phyloP scores from a whole-genome alignment of 1,284 basidiomycete genomes.

The Heterobasidion annosum region DNA sequence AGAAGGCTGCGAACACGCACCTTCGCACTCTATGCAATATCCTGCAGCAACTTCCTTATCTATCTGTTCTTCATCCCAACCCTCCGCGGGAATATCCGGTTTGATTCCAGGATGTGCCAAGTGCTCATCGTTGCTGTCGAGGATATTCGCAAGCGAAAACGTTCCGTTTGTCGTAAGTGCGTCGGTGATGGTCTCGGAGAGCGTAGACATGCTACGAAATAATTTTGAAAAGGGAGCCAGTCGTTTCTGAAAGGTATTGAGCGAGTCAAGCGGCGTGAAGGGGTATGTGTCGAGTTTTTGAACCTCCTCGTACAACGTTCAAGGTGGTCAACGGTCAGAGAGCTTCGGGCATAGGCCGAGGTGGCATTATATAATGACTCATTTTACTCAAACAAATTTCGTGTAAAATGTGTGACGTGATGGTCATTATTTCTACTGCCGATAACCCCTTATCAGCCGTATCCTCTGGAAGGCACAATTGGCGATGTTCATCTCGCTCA shows the following conservation, averaged over 20 bases:
- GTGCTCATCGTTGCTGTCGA: conserved; percentile 48
- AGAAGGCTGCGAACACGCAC: conserved; percentile 28
- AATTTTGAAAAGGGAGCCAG: not conserved
- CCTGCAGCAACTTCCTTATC: conserved; percentile 47
- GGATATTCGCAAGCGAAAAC: conserved; percentile 62
- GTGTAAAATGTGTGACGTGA: no score
- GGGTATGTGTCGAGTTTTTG: no score
- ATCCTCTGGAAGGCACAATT: no score
- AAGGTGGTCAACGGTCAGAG: not conserved
- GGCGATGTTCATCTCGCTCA: no score
- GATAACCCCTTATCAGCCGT: no score
- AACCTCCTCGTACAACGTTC: not conserved
- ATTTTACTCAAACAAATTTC: no score
- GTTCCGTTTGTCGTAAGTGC: conserved; percentile 1
- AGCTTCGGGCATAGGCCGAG: no score
- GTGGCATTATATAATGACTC: no score
- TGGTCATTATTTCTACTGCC: no score
- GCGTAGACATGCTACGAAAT: not conserved
- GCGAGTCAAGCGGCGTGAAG: not conserved
- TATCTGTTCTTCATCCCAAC: conserved; percentile 57
- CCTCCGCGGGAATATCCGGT: conserved; percentile 28
- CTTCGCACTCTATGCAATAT: conserved; percentile 77
- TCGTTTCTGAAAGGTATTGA: not conserved
- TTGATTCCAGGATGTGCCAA: conserved; percentile 42
- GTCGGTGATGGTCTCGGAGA: not conserved